Evolutionary conservation across 257 asterid species (phyloP).

Genomic region (Ophiorrhiza pumila): DNA sequence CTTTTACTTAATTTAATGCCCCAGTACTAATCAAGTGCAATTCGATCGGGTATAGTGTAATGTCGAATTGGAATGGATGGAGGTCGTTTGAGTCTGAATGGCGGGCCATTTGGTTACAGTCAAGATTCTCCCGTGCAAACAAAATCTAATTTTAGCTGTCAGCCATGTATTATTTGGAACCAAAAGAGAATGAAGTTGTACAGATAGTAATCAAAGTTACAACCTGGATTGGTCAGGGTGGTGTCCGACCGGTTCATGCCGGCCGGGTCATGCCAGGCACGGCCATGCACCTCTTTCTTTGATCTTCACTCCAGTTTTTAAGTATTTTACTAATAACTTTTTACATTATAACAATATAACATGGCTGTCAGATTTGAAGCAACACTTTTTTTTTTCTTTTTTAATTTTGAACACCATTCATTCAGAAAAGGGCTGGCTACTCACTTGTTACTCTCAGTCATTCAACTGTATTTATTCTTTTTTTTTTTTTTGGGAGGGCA

Average conservation of each 20-base stretch:
- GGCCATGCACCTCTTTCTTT: constrained; percentile 8
- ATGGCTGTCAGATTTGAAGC: constrained; percentile 30
- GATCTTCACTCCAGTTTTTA: no score
- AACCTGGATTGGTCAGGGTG: constrained; percentile 51
- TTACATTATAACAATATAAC: not conserved
- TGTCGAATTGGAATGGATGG: constrained; percentile 8
- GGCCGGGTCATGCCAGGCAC: constrained; percentile 32
- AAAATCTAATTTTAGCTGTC: constrained; percentile 43
- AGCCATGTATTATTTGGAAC: constrained; percentile 31
- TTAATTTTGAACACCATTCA: not conserved
- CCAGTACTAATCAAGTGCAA: constrained; percentile 8
- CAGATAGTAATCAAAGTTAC: constrained; percentile 38
- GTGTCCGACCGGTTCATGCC: constrained; percentile 50
- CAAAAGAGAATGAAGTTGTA: constrained; percentile 31
- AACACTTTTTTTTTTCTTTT: constrained; percentile 14
- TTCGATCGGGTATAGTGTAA: constrained; percentile 8
- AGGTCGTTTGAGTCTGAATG: not conserved
- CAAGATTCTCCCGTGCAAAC: constrained; percentile 43
- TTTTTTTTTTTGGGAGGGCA: constrained; percentile 10
- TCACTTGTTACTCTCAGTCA: not conserved
- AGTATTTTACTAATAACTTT: constrained; percentile 6
- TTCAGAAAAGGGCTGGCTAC: constrained; percentile 6
- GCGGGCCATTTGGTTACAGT: constrained; percentile 2
- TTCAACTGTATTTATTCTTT: constrained; percentile 5
- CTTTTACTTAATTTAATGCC: not conserved